Conservation (phyloP, 495 filamentous ascomycete genomes). For the Usnea hakonensis region DNA sequence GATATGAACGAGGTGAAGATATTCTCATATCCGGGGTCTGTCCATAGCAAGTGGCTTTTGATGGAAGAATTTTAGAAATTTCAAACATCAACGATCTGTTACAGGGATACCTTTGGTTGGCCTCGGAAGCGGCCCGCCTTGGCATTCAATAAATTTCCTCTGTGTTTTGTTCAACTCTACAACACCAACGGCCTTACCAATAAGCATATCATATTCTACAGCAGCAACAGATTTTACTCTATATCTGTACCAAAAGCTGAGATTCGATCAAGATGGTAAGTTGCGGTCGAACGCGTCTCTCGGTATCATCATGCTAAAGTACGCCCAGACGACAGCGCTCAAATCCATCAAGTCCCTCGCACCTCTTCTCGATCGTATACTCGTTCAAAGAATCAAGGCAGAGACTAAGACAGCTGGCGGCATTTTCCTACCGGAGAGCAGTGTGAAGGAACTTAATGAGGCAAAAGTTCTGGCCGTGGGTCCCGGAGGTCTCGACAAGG, state of each 20-base stretch:
- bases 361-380: slow-evolving; percentile 94
- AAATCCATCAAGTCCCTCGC: slow-evolving; percentile 92
- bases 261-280: slow-evolving; percentile 13
- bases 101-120: not conserved
- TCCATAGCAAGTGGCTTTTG: slow-evolving; percentile 2
- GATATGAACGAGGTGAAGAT: slow-evolving; percentile 14
- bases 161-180: not conserved
- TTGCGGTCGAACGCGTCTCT: not conserved
- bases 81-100: too few species aligned
- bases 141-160: slow-evolving; percentile 25
- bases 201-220: not conserved
- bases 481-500: slow-evolving; percentile 75
- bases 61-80: not conserved
- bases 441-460: slow-evolving; percentile 97
- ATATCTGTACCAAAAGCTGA: not conserved
- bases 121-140: slow-evolving; percentile 13
- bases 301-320: not conserved
- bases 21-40: slow-evolving; percentile 24
- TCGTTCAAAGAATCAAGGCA: slow-evolving; percentile 96
- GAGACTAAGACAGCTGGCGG: slow-evolving; percentile 92
- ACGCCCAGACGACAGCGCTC: slow-evolving; percentile 46
- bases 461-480: slow-evolving; percentile 92
- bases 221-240: not conserved
- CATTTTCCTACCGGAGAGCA: slow-evolving; percentile 95
- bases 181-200: not conserved